Base-by-base conservation (phyloP, 805 yeast species). In the Ogataea corticis region DNA sequence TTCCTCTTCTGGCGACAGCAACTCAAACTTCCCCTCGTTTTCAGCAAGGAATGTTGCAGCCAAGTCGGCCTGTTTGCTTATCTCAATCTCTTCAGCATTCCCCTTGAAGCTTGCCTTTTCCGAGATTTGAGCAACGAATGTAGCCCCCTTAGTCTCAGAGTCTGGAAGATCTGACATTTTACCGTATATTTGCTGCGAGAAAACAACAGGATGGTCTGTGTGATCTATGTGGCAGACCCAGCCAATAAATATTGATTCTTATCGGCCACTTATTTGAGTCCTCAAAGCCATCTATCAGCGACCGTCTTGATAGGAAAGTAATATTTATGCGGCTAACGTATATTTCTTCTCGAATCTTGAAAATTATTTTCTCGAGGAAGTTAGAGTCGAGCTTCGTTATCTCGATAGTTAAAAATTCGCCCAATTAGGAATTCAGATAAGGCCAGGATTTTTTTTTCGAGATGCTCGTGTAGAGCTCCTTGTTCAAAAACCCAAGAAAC, bases 11-110 rank as follows among this genome's bases (percentile, higher is more conserved):
- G 19, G 27, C 6, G 59, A 46, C 21, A 56, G 56, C 46, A 44
- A 58, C 25, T 59, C 61, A 48, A 50, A 50, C 43, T 61, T 41
- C 5, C 44, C 50, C 7, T 33, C 41, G 14, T 42, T 42, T 10
- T 46, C 50, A 19, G 31, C 39, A 21, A 46, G 23, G 30, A 28
- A 46, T 4, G 37, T 35, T 3, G 38, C 34, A 17, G 50, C 50
- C 16, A 21, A 17, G 33, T 46, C 50, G 11, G 46, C 49, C 30
- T 42, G 32, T 17, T 28, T 37, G 14, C 25, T n/a, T 4, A 28
- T 13, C 2, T 37, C 40, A 13, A 28, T 13, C 2, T 37, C 40
- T 6, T 23, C 15, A 4, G 18, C 10, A 4, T 3, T 18, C 7
- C 21, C 31, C 4, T 28, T 37, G 33, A 17, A 12, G 23, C 40